A percentile compares a stretch with the other conserved stretches of the same genome.
Evolutionary conservation across 768 basidiomycete genomes (phyloP).

Genomic region (Myochromella boudieri): DNA sequence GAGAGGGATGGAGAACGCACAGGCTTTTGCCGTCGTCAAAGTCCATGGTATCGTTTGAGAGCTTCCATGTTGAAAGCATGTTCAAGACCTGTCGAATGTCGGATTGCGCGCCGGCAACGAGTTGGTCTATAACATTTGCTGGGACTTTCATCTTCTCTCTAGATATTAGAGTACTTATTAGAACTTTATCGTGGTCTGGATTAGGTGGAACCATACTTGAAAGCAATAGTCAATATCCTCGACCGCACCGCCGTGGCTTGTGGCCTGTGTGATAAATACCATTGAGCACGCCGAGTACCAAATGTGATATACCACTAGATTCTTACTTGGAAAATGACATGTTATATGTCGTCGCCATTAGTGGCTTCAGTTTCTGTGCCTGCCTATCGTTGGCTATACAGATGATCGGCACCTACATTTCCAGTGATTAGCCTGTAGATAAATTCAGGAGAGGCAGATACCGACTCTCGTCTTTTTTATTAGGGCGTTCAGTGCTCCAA

Average conservation of each 20-base stretch:
- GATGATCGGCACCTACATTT: slow-evolving; percentile 84
- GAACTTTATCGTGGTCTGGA: not conserved
- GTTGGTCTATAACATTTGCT: slow-evolving; percentile 88
- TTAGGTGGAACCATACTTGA: slow-evolving; percentile 62
- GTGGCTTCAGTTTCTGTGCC: slow-evolving; percentile 89
- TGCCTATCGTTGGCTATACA: slow-evolving; percentile 93
- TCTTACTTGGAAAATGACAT: slow-evolving; percentile 78
- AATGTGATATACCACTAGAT: not conserved
- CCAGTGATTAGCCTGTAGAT: not conserved
- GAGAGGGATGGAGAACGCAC: slow-evolving; percentile 48
- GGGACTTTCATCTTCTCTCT: slow-evolving; percentile 96
- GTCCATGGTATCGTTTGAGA: slow-evolving; percentile 78
- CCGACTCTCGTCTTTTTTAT: slow-evolving; percentile 90
- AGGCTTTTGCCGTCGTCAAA: slow-evolving; percentile 92
- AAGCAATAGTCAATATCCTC: slow-evolving; percentile 82
- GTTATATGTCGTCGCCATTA: slow-evolving; percentile 67
- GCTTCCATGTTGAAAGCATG: slow-evolving; percentile 96
- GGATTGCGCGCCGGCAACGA: slow-evolving; percentile 85
- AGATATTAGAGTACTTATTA: too few relatives aligned
- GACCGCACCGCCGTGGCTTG: slow-evolving; percentile 76
- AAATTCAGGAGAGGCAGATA: not conserved
- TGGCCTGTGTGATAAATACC: slow-evolving; percentile 54
- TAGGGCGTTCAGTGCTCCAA: slow-evolving; percentile 87
- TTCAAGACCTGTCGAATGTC: slow-evolving; percentile 97
- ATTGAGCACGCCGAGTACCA: not conserved